Evolutionary conservation across 345 rosid genomes (phyloP).

Genomic region (Heritiera littoralis): DNA sequence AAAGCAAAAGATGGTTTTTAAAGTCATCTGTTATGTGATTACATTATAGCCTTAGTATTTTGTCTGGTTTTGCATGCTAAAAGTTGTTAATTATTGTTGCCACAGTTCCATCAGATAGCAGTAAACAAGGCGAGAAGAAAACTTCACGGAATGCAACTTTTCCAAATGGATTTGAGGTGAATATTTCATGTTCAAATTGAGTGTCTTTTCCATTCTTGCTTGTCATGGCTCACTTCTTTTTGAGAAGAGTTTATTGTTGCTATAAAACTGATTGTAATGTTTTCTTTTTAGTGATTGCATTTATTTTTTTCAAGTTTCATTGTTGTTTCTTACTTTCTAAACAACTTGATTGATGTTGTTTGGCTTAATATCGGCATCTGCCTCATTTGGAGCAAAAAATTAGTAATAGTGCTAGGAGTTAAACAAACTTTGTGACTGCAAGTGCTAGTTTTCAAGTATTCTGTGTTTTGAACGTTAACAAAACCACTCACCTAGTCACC

Average conservation of each 20-base stretch:
- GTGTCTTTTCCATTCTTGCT: neutral
- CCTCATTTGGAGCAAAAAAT: neutral
- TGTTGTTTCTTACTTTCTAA: neutral
- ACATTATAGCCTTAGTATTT: neutral
- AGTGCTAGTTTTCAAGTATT: neutral
- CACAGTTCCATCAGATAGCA: constrained; percentile 40
- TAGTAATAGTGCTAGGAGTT: neutral
- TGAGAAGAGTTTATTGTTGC: neutral
- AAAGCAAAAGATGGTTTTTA: neutral
- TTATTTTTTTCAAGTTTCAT: neutral
- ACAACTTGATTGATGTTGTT: neutral
- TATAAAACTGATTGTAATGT: neutral
- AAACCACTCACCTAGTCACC: neutral
- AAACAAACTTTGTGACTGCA: neutral
- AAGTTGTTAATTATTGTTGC: constrained; percentile 18
- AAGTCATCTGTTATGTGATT: neutral
- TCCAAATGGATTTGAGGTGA: constrained; percentile 82
- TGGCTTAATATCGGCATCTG: neutral
- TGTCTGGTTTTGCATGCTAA: neutral
- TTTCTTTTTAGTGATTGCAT: neutral
- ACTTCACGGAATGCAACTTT: constrained; percentile 48
- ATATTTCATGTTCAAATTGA: neutral
- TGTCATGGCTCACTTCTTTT: neutral
- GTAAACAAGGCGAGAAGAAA: constrained; percentile 40
- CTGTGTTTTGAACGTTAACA: neutral